Percentiles rank a stretch among this genome's conserved stretches.
Conservation (phyloP, 208 protist genomes). For the Leishmania arabica region DNA sequence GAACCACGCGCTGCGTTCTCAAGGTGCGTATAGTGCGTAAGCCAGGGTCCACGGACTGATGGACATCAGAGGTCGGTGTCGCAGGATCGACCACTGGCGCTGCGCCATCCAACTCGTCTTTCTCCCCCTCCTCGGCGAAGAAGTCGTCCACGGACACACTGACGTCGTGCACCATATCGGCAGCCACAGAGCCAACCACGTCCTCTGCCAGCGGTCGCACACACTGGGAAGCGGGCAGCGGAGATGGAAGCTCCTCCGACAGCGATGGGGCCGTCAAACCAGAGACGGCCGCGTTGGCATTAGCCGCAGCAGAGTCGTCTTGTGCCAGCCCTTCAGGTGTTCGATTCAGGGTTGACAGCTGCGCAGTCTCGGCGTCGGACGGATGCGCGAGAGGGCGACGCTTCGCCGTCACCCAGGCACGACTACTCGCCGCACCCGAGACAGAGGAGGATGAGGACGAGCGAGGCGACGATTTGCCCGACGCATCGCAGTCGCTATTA, state of each 20-base stretch:
- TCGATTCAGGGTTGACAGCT: background rate
- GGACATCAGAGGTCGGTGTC: background rate
- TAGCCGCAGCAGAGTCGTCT: background rate
- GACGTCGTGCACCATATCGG: slow-evolving; percentile 25
- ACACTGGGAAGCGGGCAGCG: background rate
- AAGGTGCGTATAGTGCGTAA: slow-evolving; percentile 3
- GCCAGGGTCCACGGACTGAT: background rate
- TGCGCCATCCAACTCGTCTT: background rate
- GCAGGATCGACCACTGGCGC: background rate
- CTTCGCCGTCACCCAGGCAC: background rate
- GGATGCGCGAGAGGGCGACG: background rate
- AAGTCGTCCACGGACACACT: slow-evolving; percentile 16
- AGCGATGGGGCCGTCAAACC: background rate
- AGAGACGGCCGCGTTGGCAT: background rate
- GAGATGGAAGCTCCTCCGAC: background rate
- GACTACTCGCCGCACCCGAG: background rate
- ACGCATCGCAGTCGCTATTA: slow-evolving; percentile 6
- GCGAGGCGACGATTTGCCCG: slow-evolving; percentile 1
- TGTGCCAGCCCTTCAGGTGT: background rate
- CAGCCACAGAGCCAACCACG: background rate
- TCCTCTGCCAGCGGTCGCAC: slow-evolving; percentile 13
- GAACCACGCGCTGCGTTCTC: slow-evolving; percentile 27
- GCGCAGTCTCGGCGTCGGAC: background rate
- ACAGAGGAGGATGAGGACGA: slow-evolving; percentile 15
- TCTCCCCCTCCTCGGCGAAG: slow-evolving; percentile 12